phyloP scores from a whole-genome alignment of 2,329 filamentous ascomycete species.

The Penicillium griseofulvum region DNA sequence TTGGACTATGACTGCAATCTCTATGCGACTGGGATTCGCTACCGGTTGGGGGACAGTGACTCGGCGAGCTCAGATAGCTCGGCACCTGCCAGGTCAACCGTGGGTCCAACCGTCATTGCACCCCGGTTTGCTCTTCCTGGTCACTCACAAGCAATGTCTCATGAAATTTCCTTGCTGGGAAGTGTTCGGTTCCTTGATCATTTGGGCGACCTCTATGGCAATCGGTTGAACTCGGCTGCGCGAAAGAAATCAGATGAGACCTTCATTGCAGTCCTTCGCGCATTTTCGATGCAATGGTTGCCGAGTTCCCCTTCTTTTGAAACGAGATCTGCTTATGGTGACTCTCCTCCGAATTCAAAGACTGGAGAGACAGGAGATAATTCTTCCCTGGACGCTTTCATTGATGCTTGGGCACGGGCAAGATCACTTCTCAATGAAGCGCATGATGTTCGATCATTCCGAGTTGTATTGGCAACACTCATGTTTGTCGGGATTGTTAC shows the following conservation, averaged over 20 bases:
- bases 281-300: conserved; percentile 23
- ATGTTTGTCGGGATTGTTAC: conserved; percentile 24
- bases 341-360: neutral
- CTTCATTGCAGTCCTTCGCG: conserved; percentile 18
- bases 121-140: neutral
- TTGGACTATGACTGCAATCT: conserved; percentile 23
- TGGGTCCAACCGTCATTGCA: neutral
- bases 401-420: conserved; percentile 19
- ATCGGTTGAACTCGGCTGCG: conserved; percentile 9
- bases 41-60: conserved; percentile 12
- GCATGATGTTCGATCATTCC: conserved; percentile 18
- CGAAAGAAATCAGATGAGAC: conserved; percentile 19
- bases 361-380: neutral
- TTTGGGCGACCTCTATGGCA: conserved; percentile 23
- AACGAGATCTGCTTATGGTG: too few relatives aligned
- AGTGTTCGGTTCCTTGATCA: conserved; percentile 25
- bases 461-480: conserved; percentile 19
- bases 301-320: neutral
- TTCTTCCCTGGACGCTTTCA: conserved; percentile 9
- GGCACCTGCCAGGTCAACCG: neutral
- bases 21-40: conserved; percentile 15
- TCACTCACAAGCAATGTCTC: neutral
- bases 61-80: neutral
- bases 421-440: conserved; percentile 8
- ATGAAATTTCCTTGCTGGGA: conserved; percentile 18